phyloP scores from a whole-genome alignment of 148 eudicot genomes.

The Beta vulgaris region DNA sequence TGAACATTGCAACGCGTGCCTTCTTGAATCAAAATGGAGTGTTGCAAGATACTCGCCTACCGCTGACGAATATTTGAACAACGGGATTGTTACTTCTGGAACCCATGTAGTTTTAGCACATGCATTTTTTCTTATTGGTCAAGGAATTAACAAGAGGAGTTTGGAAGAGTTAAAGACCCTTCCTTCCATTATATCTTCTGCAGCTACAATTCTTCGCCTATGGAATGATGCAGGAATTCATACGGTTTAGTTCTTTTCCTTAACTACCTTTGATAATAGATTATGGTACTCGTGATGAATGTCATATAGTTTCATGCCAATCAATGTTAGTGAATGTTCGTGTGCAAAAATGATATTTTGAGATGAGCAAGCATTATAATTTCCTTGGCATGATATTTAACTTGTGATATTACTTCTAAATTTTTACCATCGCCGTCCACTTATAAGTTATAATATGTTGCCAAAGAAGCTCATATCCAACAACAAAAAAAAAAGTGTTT shows the following conservation, averaged over 20 bases:
- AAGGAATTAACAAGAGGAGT: constrained; percentile 31
- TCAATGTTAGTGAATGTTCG: no score
- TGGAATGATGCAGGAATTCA: constrained; percentile 59
- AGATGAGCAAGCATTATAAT: no score
- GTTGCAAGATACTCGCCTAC: constrained; percentile 31
- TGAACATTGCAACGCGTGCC: constrained; percentile 38
- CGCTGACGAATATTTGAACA: constrained; percentile 46
- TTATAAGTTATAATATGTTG: no score
- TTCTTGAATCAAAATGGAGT: constrained; percentile 48
- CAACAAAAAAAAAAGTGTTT: no score
- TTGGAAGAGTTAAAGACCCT: constrained; percentile 29
- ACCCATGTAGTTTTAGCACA: constrained; percentile 46
- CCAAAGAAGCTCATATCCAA: no score
- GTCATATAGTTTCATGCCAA: no score
- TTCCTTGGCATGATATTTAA: no score
- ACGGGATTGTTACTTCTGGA: constrained; percentile 44
- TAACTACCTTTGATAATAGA: no score
- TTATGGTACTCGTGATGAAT: no score
- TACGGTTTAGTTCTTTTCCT: constrained; percentile 21
- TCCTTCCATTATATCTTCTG: constrained; percentile 37
- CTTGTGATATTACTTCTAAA: no score
- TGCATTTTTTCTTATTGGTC: constrained; percentile 41
- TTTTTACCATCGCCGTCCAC: no score
- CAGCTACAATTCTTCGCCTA: constrained; percentile 50
- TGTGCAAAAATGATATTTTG: no score